These are phyloP conservation scores for Arachnopeziza araneosa DNA, from an alignment of 2,329 filamentous ascomycete species.

Conservation along the genomic window DNA sequence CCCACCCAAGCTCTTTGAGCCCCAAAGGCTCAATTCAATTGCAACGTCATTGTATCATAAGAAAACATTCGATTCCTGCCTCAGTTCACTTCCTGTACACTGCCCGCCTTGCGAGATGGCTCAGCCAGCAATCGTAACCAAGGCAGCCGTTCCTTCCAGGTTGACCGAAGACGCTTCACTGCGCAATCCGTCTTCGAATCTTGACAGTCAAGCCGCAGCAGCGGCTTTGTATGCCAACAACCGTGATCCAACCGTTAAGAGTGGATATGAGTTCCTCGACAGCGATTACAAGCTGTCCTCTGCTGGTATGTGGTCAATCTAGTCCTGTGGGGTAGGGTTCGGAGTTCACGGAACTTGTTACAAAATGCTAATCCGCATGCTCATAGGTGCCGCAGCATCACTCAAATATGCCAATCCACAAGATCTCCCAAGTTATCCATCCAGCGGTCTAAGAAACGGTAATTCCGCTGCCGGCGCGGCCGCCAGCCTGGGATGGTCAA, in stretches of 20 bases:
- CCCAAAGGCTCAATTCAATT: not conserved
- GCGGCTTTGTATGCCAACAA: conserved; percentile 50
- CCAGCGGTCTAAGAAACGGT: conserved; percentile 51
- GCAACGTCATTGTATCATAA: not conserved
- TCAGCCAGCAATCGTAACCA: not conserved
- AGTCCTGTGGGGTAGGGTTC: not conserved
- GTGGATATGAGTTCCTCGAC: conserved; percentile 34
- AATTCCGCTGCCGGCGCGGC: conserved; percentile 65
- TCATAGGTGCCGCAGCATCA: conserved; percentile 50
- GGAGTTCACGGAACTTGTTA: not conserved
- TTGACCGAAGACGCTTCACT: not conserved
- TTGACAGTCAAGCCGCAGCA: conserved; percentile 49
- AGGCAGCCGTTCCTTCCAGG: not conserved
- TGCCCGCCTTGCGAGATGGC: not conserved
- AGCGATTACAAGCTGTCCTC: conserved; percentile 51
- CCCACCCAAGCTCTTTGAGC: not conserved
- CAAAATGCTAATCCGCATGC: conserved; percentile 10
- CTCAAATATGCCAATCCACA: conserved; percentile 68
- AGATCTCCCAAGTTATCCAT: conserved; percentile 71
- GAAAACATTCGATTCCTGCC: not conserved
- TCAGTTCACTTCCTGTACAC: too few species aligned
- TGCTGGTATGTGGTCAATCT: conserved; percentile 40
- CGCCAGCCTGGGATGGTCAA: conserved; percentile 67
- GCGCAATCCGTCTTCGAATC: conserved; percentile 18
- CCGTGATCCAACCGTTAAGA: conserved; percentile 9